A percentile compares a stretch with the other conserved stretches of the same genome.
Evolutionary conservation across 257 asterid genomes (phyloP).

Genomic region (Primulina tabacum): DNA sequence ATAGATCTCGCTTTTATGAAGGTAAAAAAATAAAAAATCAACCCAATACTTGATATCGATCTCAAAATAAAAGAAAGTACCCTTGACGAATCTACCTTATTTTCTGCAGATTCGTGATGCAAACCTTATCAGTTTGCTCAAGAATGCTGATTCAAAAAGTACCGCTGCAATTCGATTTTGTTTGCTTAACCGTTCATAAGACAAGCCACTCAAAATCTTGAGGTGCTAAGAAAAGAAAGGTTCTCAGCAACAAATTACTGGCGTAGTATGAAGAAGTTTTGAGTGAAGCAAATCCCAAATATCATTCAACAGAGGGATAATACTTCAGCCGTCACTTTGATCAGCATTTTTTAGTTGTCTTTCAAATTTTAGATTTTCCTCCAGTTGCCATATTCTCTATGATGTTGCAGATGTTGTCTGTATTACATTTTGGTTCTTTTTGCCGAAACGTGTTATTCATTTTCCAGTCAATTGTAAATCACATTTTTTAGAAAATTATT

Average conservation of each 20-base stretch:
- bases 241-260: neutral
- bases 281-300: slow-evolving; percentile 13
- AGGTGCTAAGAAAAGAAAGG: slow-evolving; percentile 9
- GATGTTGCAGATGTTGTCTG: no score
- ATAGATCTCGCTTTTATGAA: slow-evolving; percentile 63
- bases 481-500: no score
- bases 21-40: slow-evolving; percentile 34
- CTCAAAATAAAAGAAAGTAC: neutral
- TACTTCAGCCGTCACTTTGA: neutral
- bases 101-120: slow-evolving; percentile 32
- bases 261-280: slow-evolving; percentile 13
- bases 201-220: no score
- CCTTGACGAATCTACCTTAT: neutral
- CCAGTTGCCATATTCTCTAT: no score
- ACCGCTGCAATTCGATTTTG: neutral
- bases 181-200: no score
- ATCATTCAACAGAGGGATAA: neutral
- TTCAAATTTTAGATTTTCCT: no score
- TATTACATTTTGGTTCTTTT: neutral
- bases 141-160: no score
- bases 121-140: neutral
- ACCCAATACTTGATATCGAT: neutral
- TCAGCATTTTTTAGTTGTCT: no score
- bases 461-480: no score
- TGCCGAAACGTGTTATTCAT: no score